phyloP scores from a whole-genome alignment of 2,329 filamentous ascomycete species.

The Penicillium sumatraense region DNA sequence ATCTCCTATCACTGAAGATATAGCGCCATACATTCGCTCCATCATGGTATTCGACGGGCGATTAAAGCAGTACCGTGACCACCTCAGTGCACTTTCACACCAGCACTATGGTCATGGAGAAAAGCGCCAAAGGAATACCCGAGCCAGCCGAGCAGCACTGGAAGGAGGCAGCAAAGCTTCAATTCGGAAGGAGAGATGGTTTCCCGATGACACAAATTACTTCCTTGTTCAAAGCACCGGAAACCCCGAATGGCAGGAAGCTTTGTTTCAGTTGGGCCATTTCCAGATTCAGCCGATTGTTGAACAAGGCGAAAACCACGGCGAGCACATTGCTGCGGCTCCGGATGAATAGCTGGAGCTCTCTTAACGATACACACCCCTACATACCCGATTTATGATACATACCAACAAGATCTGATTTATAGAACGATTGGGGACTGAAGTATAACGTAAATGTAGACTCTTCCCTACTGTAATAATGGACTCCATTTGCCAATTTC shows the following conservation, averaged over 20 bases:
- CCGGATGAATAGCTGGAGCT: not conserved
- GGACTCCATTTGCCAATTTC: no score
- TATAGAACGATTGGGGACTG: not conserved
- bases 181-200: constrained; percentile 74
- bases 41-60: constrained; percentile 78
- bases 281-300: constrained; percentile 30
- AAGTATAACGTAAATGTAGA: not conserved
- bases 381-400: not conserved
- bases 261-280: constrained; percentile 37
- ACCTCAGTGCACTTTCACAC: constrained; percentile 65
- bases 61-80: constrained; percentile 69
- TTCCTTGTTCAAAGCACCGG: constrained; percentile 69
- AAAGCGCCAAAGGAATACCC: constrained; percentile 71
- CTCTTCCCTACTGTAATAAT: no score
- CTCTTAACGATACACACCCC: not conserved
- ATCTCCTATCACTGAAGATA: constrained; percentile 69
- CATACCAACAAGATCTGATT: not conserved
- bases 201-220: constrained; percentile 65
- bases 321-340: constrained; percentile 5
- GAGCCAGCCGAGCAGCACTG: constrained; percentile 74
- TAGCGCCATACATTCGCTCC: constrained; percentile 86
- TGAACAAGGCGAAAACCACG: constrained; percentile 19
- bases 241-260: constrained; percentile 45
- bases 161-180: constrained; percentile 72
- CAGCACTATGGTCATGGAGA: constrained; percentile 50